These are phyloP conservation scores for Suhomyces faveliae DNA, from an alignment of 805 yeast species.

Conservation along the genomic window DNA sequence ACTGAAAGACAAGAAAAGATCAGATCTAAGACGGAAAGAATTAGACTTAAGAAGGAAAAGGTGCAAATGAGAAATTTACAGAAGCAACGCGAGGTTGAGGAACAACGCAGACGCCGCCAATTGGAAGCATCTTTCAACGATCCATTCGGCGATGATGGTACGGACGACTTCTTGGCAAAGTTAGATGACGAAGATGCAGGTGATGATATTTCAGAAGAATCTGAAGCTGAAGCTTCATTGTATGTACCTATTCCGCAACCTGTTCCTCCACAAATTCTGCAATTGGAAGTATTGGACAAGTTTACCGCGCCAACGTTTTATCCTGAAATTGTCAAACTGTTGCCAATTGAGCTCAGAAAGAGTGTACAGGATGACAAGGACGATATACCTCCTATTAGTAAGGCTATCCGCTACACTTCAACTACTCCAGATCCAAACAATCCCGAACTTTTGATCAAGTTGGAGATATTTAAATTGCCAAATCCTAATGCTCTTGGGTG, in stretches of 20 bases:
- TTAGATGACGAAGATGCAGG: conserved; percentile 6
- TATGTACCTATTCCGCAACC: conserved; percentile 17
- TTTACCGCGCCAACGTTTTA: conserved; percentile 36
- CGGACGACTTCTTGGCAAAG: conserved; percentile 8
- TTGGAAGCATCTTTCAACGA: conserved; percentile 15
- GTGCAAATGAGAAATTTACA: conserved; percentile 15
- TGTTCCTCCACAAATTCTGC: conserved; percentile 17
- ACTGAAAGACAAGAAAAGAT: conserved; percentile 14
- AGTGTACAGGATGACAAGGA: conserved; percentile 7
- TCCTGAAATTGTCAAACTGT: conserved; percentile 28
- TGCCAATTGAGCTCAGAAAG: conserved; percentile 29
- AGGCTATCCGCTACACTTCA: conserved; percentile 33
- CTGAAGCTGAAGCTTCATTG: conserved; percentile 12
- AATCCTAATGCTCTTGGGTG: conserved; percentile 43
- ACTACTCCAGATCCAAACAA: conserved; percentile 30
- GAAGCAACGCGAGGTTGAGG: conserved; percentile 13
- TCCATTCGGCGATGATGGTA: conserved; percentile 13
- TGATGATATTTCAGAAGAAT: conserved; percentile 8
- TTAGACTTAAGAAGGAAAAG: conserved; percentile 10
- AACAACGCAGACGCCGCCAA: conserved; percentile 12
- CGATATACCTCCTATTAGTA: conserved; percentile 23
- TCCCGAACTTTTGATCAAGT: conserved; percentile 34
- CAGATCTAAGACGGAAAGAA: conserved; percentile 9
- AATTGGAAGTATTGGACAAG: conserved; percentile 21
- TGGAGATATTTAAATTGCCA: conserved; percentile 42